Conservation (phyloP, 192 early-diverging fungal genomes). For the Paraglomus brasilianum region DNA sequence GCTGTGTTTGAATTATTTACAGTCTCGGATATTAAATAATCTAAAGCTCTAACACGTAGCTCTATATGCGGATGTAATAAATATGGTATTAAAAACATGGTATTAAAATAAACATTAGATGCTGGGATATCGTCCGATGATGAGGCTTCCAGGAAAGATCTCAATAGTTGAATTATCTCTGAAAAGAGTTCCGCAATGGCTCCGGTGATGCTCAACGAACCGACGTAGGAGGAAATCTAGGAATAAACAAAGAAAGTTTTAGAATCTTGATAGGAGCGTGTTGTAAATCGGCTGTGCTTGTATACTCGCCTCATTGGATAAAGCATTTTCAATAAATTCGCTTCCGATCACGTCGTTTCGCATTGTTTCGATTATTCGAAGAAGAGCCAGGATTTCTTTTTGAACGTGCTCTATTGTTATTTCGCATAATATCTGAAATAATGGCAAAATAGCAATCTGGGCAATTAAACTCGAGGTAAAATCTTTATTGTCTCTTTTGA, state of each 20-base stretch:
- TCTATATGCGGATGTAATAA: slow-evolving; percentile 41
- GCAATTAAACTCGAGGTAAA: slow-evolving; percentile 32
- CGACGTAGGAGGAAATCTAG: not conserved
- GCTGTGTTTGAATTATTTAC: slow-evolving; percentile 26
- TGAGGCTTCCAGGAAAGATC: slow-evolving; percentile 24
- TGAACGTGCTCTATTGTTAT: slow-evolving; percentile 22
- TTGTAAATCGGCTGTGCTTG: not conserved
- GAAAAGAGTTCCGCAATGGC: slow-evolving; percentile 7
- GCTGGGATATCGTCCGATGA: not conserved
- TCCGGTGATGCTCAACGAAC: slow-evolving; percentile 5
- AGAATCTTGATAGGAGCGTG: not conserved
- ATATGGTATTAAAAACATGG: slow-evolving; percentile 35
- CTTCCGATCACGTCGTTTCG: slow-evolving; percentile 14
- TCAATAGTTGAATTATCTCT: slow-evolving; percentile 3
- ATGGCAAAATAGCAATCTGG: slow-evolving; percentile 47
- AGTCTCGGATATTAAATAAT: not conserved
- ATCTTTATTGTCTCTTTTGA: not conserved
- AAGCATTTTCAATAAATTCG: not conserved
- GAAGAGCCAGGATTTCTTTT: slow-evolving; percentile 38
- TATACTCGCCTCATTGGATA: not conserved
- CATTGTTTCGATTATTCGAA: slow-evolving; percentile 33
- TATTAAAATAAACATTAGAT: slow-evolving; percentile 32
- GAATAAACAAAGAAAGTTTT: slow-evolving; percentile 33
- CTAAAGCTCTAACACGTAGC: slow-evolving; percentile 31
- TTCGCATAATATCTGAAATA: slow-evolving; percentile 54